phyloP scores from a whole-genome alignment of 768 basidiomycete genomes.

The Kwoniella dejecticola region DNA sequence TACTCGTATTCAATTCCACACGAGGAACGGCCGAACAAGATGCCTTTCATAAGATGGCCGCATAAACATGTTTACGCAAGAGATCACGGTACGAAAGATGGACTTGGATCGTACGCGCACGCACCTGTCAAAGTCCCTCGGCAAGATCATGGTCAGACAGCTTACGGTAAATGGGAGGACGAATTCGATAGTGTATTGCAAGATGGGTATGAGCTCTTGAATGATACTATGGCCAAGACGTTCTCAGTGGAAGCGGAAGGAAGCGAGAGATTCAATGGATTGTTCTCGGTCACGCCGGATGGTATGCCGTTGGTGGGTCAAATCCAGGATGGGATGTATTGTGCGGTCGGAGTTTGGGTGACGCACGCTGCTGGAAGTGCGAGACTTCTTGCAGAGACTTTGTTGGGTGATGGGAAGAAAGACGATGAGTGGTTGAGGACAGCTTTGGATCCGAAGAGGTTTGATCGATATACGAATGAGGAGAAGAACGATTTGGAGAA shows the following conservation, averaged over 20 bases:
- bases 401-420: background rate
- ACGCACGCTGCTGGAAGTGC: slow-evolving; percentile 25
- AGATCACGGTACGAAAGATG: slow-evolving; percentile 21
- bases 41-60: slow-evolving; percentile 26
- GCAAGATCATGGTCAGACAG: slow-evolving; percentile 7
- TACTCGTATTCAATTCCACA: slow-evolving; percentile 21
- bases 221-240: background rate
- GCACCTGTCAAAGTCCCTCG: slow-evolving; percentile 15
- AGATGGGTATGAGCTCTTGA: slow-evolving; percentile 9
- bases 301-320: slow-evolving; percentile 18
- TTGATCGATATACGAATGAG: slow-evolving; percentile 1
- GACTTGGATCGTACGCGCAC: slow-evolving; percentile 20
- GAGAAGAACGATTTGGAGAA: slow-evolving; percentile 2
- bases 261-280: slow-evolving; percentile 16
- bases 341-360: slow-evolving; percentile 23
- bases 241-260: slow-evolving; percentile 12
- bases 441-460: slow-evolving; percentile 21
- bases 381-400: slow-evolving; percentile 16
- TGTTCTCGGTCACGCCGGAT: slow-evolving; percentile 26
- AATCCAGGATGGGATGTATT: slow-evolving; percentile 16
- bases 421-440: slow-evolving; percentile 8
- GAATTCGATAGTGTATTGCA: slow-evolving; percentile 15
- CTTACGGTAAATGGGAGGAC: slow-evolving; percentile 22
- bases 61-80: slow-evolving; percentile 22
- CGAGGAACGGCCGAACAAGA: slow-evolving; percentile 1